Percentiles rank a stretch among this genome's conserved stretches.
These are phyloP conservation scores for Teratosphaeria gauchensis DNA, from an alignment of 2,329 filamentous ascomycete species.

Conservation along the genomic window DNA sequence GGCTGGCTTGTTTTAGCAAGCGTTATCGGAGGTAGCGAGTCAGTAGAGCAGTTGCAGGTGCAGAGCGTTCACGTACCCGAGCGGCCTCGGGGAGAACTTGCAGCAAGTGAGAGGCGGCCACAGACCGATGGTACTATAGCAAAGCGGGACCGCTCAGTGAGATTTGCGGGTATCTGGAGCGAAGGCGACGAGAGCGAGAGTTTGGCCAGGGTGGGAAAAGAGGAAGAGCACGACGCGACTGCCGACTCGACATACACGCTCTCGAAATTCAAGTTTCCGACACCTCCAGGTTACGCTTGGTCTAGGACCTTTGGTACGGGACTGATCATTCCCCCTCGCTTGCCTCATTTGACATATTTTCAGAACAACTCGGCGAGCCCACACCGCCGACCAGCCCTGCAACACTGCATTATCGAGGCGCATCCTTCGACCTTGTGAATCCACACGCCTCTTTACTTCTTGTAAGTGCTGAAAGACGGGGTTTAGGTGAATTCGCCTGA, in stretches of 20 bases:
- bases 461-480: neutral
- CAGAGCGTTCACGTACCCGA: neutral
- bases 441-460: conserved; percentile 25
- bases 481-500: neutral
- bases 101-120: neutral
- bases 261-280: conserved; percentile 22
- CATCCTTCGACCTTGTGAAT: conserved; percentile 27
- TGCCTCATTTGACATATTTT: conserved; percentile 6
- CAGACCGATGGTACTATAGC: neutral
- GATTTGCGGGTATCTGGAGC: conserved; percentile 3
- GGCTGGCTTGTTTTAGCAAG: conserved; percentile 24
- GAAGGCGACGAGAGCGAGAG: neutral
- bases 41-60: neutral
- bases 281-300: conserved; percentile 20
- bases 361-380: conserved; percentile 12
- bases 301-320: conserved; percentile 18
- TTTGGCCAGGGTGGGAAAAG: neutral
- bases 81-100: neutral
- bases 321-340: neutral
- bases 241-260: conserved; percentile 16
- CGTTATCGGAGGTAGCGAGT: conserved; percentile 8
- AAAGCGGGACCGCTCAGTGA: conserved; percentile 1
- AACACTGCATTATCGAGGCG: conserved; percentile 22
- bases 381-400: conserved; percentile 16
- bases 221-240: conserved; percentile 4